Evolutionary conservation across 805 yeast genomes (phyloP), one percentile per base, ranked within the genome.

Genomic region (fission yeast (Schizosaccharomyces pombe)): DNA sequence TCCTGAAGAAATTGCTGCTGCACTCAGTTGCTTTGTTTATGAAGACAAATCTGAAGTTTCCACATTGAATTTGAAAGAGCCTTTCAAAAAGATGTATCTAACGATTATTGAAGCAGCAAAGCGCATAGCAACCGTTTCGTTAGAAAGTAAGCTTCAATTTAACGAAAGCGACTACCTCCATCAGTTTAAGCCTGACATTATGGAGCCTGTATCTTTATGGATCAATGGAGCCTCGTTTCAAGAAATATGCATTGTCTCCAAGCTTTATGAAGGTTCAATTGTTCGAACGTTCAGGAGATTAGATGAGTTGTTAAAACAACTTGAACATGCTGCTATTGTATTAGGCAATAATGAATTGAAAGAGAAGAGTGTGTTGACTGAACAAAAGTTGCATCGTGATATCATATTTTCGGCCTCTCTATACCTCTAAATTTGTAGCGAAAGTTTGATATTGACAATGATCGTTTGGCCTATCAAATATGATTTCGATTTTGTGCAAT

Each of bases 131-230:
- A 85, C 85, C 63, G 78, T 85, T 11, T 82, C 83, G 59, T 79
- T 77, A 60, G 97, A 91, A 64, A 82, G 89, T 65, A 87, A 89
- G 68, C 73, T 91, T 54, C 96, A 87, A 57, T 71, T 91, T 51
- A 80, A 79, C 4, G 97, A 87, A 63, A 84, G 85, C 62, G 97
- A 87, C 56, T 91, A 91, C 63, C 81, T 91, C 43, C 95, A 86
- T 64, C 75, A 82, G 28, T 91, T 91, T 71, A 79, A 94, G 67
- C 80, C 86, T 19, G 95, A 91, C 65, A 73, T 91, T 57, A 89
- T 91, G 97, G 97, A 87, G 65, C 96, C 89, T 53, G 95, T 91
- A 0, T 85, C 71, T 66, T 82, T 87, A 52, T 91, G 99, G 99
- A 85, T 95, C 66, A 80, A 81, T 64, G 96, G 96, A 19, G 95